Base-by-base conservation (phyloP, 148 eudicot species). In the Camellia lanceoleosa region DNA sequence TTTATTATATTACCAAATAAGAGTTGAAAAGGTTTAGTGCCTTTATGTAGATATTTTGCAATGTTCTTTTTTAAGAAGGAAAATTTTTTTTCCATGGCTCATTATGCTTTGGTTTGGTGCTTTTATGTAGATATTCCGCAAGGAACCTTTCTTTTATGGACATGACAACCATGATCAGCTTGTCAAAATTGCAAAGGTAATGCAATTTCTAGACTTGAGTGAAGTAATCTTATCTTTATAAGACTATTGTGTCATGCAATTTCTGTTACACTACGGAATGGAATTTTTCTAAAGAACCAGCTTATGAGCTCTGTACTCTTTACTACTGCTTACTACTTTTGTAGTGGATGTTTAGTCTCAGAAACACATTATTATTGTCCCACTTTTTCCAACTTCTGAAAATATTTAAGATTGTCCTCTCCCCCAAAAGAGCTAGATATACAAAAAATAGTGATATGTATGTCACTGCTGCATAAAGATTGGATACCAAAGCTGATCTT, bases 141-240 rank as follows among this genome's bases (percentile, higher is more conserved):
- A 81, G 79, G 83, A 81, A 61, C 83, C 79, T 61, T 81, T 81
- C 79, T 81, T 81, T 76, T 81, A 81, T 75, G 83, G 83, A 60
- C 83, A 81, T 75, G 83, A 81, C 79, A 81, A 81, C 79, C 83
- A 81, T 68, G 83, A 81, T 81, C 83, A 81, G 52, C 83, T 81
- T 6, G 83, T 76, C 61, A 81, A 81, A 76, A 81, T 81, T 69
- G 83, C 83, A 0, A 81, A 70, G 83, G 83, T 77, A 76, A 75
- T 13, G 44, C 70, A 76, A 76, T 74, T 16, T 42, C 30, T 38
- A 38, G 15, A 42, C n/a, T 23, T 58, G 15, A 18, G 19, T 73
- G 61, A 73, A 23, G 60, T 73, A 11, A 58, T 7, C 23, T 38
- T 38, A 23, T 51, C 5, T 6, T 23, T 73, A 55, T 38, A 8